Base-by-base conservation (phyloP, 306 rosid species). In the Coriaria nepalensis region DNA sequence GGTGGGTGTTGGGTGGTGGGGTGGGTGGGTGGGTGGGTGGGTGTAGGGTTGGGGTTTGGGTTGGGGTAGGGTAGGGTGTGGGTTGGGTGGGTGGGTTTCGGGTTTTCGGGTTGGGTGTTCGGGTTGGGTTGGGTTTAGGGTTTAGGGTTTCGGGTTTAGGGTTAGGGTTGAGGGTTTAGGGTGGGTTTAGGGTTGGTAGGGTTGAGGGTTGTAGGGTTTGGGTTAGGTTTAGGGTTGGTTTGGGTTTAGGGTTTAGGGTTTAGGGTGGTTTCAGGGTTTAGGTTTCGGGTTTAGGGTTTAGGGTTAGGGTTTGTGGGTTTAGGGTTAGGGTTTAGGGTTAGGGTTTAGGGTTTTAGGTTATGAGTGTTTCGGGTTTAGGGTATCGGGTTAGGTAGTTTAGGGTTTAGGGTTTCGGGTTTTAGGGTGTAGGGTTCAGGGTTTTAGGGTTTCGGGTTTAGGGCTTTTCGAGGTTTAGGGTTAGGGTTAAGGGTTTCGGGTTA, bases 321-420 rank as follows among this genome's bases (percentile, higher is more conserved):
- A 20, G 29, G 37, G 35, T 51, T 32, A n/a, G 43, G 56, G 37
- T 50, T 50, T 20, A 10, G 56, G 56, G 37, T 51, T 35, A 11
- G n/a, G 56, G 56, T 9, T 51, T 51, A 35, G 43, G 56, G 56
- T 35, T 50, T 50, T 6, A 40, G 54, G 32, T 35, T n/a, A n/a
- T n/a, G n/a, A n/a, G n/a, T n/a, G n/a, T n/a, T n/a, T n/a, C n/a
- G n/a, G n/a, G n/a, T 50, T 36, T 35, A 42, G 55, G 55, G 35
- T 50, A 34, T 34, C 41, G 55, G 55, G 35, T 50, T 50, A 12
- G 43, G 55, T 37, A 48, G 29, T 50, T 50, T 50, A 50, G 55
- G 55, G 55, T 50, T 50, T 50, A 50, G 43, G 55, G 55, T 50
- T 50, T 37, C n/a, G 43, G 55, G n/a, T n/a, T n/a, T n/a, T n/a